phyloP scores from a whole-genome alignment of 345 rosid species.

The Pelargonium nanum region DNA sequence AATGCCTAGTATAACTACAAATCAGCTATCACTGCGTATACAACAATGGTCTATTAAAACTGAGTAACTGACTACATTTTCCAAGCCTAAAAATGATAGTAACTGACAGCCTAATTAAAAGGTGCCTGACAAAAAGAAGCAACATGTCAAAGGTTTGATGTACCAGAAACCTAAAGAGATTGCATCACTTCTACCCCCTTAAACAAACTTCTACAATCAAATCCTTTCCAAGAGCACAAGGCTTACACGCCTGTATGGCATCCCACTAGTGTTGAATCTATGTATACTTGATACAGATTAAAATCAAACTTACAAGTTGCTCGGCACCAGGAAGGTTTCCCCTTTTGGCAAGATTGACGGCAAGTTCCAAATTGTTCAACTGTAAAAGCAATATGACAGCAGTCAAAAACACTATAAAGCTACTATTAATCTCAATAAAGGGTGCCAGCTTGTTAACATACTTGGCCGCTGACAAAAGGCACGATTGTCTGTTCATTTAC shows the following conservation, averaged over 20 bases:
- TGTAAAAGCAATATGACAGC: slow-evolving; percentile 21
- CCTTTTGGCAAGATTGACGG: slow-evolving; percentile 83
- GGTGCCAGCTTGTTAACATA: slow-evolving; percentile 21
- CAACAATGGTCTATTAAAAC: not conserved
- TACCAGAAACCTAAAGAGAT: not conserved
- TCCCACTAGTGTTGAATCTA: not conserved
- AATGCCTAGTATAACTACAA: not conserved
- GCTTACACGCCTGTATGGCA: not conserved
- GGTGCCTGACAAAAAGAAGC: not conserved
- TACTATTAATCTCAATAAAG: not conserved
- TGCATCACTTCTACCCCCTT: not conserved
- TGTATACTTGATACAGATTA: not conserved
- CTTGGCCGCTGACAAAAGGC: slow-evolving; percentile 85
- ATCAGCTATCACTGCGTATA: not conserved
- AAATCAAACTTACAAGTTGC: slow-evolving; percentile 43
- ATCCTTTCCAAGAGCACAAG: not conserved
- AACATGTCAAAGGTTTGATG: not conserved
- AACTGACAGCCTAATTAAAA: not conserved
- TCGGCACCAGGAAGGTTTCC: slow-evolving; percentile 97
- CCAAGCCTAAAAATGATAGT: not conserved
- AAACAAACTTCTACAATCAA: not conserved
- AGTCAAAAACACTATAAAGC: not conserved
- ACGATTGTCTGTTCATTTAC: slow-evolving; percentile 76
- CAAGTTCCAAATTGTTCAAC: slow-evolving; percentile 88
- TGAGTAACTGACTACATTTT: not conserved